phyloP scores from a whole-genome alignment of 495 filamentous ascomycete species.

The Podospora conica region DNA sequence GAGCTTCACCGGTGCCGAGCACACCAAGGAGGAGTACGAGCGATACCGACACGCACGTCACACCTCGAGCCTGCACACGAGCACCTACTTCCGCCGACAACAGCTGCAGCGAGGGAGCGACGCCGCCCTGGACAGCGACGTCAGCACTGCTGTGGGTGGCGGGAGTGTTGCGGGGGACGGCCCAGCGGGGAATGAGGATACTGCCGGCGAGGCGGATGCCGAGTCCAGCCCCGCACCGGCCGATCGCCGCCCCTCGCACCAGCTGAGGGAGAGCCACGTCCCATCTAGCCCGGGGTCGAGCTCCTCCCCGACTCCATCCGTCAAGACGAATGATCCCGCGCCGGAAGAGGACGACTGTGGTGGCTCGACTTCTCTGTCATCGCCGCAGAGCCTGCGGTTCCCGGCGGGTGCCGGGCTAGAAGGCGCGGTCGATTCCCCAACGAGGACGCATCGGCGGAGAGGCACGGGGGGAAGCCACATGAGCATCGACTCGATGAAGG shows the following conservation, averaged over 20 bases:
- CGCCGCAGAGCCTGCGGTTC: slow-evolving; percentile 4
- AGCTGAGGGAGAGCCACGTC: slow-evolving; percentile 7
- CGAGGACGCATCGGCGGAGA: slow-evolving; percentile 11
- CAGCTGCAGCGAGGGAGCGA: slow-evolving; percentile 18
- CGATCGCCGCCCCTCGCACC: not conserved
- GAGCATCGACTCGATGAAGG: slow-evolving; percentile 24
- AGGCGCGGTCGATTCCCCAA: not conserved
- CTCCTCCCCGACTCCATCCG: not conserved
- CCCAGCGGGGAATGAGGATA: not conserved
- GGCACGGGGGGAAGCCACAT: slow-evolving; percentile 19
- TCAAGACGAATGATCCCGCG: not conserved
- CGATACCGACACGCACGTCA: slow-evolving; percentile 37
- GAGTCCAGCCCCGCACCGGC: not conserved
- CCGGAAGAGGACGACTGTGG: slow-evolving; percentile 1
- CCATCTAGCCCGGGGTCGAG: not conserved
- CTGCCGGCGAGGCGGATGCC: not conserved
- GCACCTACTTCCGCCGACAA: slow-evolving; percentile 23
- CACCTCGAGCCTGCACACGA: slow-evolving; percentile 26
- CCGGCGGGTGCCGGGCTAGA: not conserved
- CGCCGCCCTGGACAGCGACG: slow-evolving; percentile 28
- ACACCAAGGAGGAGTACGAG: slow-evolving; percentile 47
- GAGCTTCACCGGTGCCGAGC: slow-evolving; percentile 49
- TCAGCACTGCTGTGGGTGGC: slow-evolving; percentile 27
- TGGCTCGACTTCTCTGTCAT: not conserved
- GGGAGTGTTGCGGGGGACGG: slow-evolving; percentile 12